Base-by-base conservation (phyloP, 495 filamentous ascomycete genomes). In the Tuber microsphaerosporum region DNA sequence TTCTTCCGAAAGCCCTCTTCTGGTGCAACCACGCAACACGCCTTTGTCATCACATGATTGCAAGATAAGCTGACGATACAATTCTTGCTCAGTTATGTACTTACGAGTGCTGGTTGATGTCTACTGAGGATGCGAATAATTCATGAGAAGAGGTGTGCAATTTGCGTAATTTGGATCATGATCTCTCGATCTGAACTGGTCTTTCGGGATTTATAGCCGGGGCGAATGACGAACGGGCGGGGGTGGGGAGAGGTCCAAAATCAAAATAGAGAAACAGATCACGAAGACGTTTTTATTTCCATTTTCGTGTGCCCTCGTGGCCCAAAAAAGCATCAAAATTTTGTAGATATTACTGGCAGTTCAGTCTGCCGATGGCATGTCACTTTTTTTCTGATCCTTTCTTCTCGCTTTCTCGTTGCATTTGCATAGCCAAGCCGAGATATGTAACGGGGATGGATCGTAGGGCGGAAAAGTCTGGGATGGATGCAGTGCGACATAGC, bases 21-120 rank as follows among this genome's bases (percentile, higher is more conserved):
- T 71, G 37, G 43, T 71, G 70, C 22, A 42, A 42, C 39, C 43
- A n/a, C 6, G 17, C 34, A 34, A 45, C 26, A 41, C 16, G 34
- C 39, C 39, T 39, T 65, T 39, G 41, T 39, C 65, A 51, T 43
- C 41, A 74, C 5, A 69, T 51, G 44, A 22, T 26, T 56, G 17
- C 45, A 74, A 42, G n/a, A 75, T 37, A 70, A 79, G 74, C 77
- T 80, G 75, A 80, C 19, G 26, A 43, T 31, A 26, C 51, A 65
- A 65, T n/a, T 74, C n/a, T 70, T 71, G 22, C 37, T n/a, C 20
- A 82, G 81, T 70, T 82, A 82, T 73, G 81, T 83, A 69, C 72
- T 83, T 10, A 83, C 81, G 10, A 81, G 78, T 73, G 81, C 81
- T 79, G 81, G 80, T 31, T 83, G 71, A 81, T 34, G 56, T 7